These are phyloP conservation scores for Diaporthe humulicola DNA, from an alignment of 2,329 filamentous ascomycete species.

Conservation along the genomic window DNA sequence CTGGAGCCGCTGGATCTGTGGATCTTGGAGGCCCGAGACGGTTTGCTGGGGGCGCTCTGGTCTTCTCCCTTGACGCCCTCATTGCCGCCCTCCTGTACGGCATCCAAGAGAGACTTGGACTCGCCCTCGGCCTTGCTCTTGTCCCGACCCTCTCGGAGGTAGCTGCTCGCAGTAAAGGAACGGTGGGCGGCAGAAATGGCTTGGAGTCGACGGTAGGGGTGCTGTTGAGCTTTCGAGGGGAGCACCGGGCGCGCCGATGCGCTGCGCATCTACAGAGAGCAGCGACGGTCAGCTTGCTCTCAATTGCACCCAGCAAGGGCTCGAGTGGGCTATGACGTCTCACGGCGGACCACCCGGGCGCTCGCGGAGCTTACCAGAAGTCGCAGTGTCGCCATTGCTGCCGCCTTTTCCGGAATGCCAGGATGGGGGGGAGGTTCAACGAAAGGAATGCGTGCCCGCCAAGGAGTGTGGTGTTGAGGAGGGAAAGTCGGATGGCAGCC, in stretches of 20 bases:
- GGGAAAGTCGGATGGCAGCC: constrained; percentile 31
- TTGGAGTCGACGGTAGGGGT: constrained; percentile 36
- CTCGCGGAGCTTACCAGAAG: constrained; percentile 37
- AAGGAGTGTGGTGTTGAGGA: constrained; percentile 32
- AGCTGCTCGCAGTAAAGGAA: constrained; percentile 31
- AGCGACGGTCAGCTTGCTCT: constrained; percentile 31
- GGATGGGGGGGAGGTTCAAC: not conserved
- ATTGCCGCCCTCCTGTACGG: constrained; percentile 10
- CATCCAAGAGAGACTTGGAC: constrained; percentile 16
- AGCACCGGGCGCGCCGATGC: constrained; percentile 35
- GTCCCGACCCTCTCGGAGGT: constrained; percentile 17
- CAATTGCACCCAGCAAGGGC: not conserved
- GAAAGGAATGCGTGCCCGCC: not conserved
- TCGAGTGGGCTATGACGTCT: constrained; percentile 33
- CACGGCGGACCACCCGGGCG: not conserved
- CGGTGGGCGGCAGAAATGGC: constrained; percentile 38
- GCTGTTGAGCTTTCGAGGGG: constrained; percentile 18
- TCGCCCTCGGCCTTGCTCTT: constrained; percentile 22
- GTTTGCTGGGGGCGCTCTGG: constrained; percentile 1
- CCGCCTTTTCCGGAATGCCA: constrained; percentile 26
- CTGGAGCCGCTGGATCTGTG: constrained; percentile 46
- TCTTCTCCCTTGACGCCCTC: constrained; percentile 12
- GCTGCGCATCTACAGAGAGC: constrained; percentile 31
- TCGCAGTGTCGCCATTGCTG: constrained; percentile 40
- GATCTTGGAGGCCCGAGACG: constrained; percentile 37